Percentiles rank a stretch among this genome's conserved stretches.
These are phyloP conservation scores for Boletus edulis DNA, from an alignment of 768 basidiomycete genomes.

Conservation along the genomic window DNA sequence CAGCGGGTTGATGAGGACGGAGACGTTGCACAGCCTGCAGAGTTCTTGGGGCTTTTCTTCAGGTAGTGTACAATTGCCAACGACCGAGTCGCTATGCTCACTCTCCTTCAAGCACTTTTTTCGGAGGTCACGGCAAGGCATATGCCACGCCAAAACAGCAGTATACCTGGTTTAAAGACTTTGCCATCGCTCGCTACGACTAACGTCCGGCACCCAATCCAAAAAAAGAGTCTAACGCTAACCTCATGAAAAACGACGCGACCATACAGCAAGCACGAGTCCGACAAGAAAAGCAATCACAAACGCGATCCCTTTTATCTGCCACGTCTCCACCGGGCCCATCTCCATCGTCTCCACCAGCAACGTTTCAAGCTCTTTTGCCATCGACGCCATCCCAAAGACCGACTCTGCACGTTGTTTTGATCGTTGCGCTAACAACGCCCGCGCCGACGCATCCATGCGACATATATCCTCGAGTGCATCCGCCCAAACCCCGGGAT, in stretches of 20 bases:
- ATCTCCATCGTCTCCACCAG: conserved; percentile 53
- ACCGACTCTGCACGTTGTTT: conserved; percentile 55
- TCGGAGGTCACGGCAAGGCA: conserved; percentile 39
- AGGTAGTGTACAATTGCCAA: conserved; percentile 43
- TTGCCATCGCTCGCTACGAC: conserved; percentile 41
- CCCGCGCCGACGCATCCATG: conserved; percentile 10
- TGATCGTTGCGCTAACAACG: conserved; percentile 51
- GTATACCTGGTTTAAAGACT: conserved; percentile 74
- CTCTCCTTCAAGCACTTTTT: conserved; percentile 56
- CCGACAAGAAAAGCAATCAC: conserved; percentile 22
- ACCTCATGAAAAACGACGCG: conserved; percentile 10
- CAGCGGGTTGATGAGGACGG: conserved; percentile 12
- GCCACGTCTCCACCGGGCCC: conserved; percentile 40
- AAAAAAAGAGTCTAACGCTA: neutral
- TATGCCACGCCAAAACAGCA: conserved; percentile 62
- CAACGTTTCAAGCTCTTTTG: conserved; percentile 52
- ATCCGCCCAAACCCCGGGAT: conserved; percentile 65
- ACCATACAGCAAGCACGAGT: conserved; percentile 20
- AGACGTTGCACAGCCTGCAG: neutral
- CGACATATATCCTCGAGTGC: conserved; percentile 59
- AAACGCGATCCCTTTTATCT: conserved; percentile 17
- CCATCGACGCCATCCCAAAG: conserved; percentile 82
- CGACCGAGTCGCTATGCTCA: neutral
- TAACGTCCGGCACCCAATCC: neutral
- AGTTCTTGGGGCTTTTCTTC: conserved; percentile 60